Evolutionary conservation across 2,329 filamentous ascomycete species (phyloP), one percentile per base, ranked within the genome.

Genomic region (Beauveria sp.): DNA sequence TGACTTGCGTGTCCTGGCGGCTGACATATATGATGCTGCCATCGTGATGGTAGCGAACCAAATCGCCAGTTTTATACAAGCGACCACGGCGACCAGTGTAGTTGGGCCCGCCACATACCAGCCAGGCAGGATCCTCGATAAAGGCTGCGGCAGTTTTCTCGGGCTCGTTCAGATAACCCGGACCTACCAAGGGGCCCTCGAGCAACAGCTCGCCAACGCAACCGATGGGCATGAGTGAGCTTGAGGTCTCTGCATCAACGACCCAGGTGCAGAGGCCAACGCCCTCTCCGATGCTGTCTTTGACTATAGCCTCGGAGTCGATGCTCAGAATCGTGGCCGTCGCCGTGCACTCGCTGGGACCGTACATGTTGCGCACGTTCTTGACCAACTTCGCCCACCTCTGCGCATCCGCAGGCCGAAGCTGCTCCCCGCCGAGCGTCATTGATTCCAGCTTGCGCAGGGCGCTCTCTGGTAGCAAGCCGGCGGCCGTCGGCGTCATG

Each of bases 1-100:
- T 84, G 50, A 84, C 75, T 67, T 84, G 81, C 0, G 74, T 75
- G 65, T 84, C 81, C 64, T 79, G 80, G 42, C 81, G 73, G 50
- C 80, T 80, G 58, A 80, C 65, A 56, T 73, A 77, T 0, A 70
- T 63, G 26, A 79, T 67, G 24, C 64, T 64, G 14, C 74, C 73
- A 61, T 77, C 69, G 1, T 55, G 45, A 49, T 70, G 60, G 40
- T 73, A 72, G n/a, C 64, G 52, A 9, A 64, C 65, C 22, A 66
- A 26, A 50, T 66, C 65, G 16, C 64, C 64, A 3, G 65, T 66
- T 20, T 53, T 52, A 31, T 66, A 66, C 24, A 66, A 45, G 14
- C 66, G 59, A 22, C 62, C 58, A 20, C 46, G 26, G 20, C 60
- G 60, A 2, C 74, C 68, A n/a, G 40, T n/a, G 7, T 24, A 28